These are phyloP conservation scores for Plasmopara viticola DNA, from an alignment of 352 stramenopile genomes.

Conservation along the genomic window DNA sequence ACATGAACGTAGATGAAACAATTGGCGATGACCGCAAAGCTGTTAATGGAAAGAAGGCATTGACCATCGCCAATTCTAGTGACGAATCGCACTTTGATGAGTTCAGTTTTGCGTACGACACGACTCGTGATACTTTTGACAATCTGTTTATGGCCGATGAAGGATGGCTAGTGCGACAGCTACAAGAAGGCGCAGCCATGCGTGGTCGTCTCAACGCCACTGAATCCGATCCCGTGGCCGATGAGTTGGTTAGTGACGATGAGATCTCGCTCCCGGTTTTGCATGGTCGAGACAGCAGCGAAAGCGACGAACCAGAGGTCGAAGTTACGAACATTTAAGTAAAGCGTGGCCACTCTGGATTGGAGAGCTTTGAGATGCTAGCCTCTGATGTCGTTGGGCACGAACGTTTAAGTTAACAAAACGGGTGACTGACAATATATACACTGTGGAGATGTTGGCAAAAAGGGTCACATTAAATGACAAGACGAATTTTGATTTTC, in stretches of 20 bases:
- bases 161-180: constrained; percentile 74
- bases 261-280: constrained; percentile 36
- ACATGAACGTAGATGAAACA: constrained; percentile 84
- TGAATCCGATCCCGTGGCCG: constrained; percentile 39
- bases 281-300: constrained; percentile 56
- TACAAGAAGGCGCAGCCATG: constrained; percentile 70
- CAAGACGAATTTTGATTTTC: constrained; percentile 23
- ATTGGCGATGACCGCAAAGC: constrained; percentile 61
- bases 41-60: constrained; percentile 52
- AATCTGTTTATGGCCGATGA: constrained; percentile 78
- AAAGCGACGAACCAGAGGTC: constrained; percentile 56
- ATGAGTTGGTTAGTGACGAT: constrained; percentile 57
- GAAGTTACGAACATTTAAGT: constrained; percentile 38
- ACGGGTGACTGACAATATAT: constrained; percentile 22
- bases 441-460: constrained; percentile 16
- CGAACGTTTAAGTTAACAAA: constrained; percentile 22
- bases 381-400: constrained; percentile 17
- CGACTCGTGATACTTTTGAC: constrained; percentile 66
- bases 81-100: constrained; percentile 82
- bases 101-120: constrained; percentile 85
- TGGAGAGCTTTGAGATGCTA: constrained; percentile 9
- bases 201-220: constrained; percentile 60
- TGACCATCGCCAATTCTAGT: constrained; percentile 31
- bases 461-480: constrained; percentile 25
- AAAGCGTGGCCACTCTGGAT: constrained; percentile 8